Evolutionary conservation across 768 basidiomycete species (phyloP), one percentile per base, ranked within the genome.

Genomic region (Rhodotorula diobovata): DNA sequence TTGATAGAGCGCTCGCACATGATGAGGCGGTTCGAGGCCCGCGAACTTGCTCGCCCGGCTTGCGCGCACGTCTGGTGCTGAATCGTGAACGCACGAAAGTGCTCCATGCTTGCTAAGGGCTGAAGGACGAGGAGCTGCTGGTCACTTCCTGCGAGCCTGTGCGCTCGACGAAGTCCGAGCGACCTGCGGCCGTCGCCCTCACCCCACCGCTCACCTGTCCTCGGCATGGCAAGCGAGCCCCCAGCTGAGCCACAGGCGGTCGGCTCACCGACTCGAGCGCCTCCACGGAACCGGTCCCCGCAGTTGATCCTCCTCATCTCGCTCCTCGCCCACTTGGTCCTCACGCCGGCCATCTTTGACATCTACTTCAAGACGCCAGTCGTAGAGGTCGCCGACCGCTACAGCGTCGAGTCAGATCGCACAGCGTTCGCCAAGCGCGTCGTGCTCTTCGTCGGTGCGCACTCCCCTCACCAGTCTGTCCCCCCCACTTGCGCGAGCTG

Each of bases 261-360:
- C 20, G 20, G n/a, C n/a, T n/a, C 23, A 25, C 15, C 20, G 46
- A 12, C 6, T 10, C 25, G 28, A 10, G n/a, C 28, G 10, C n/a
- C 28, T 16, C 51, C 12, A 14, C 51, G 28, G n/a, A 16, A 14
- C 7, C 66, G 48, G 41, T 41, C 9, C 21, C 34, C 32, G 2
- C 56, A 37, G 25, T 20, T 20, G 37, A 28, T 79, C 7, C 84
- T 91, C 25, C 68, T 85, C n/a, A 79, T 89, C 53, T 89, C 89
- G 43, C 83, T 92, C 48, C 77, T 87, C 50, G 91, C 91, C 77
- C 90, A 93, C 77, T 79, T 89, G 63, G 82, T 87, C 11, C 90
- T 86, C 80, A 69, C 79, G 45, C 48, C 62, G 14, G 65, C 73
- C 34, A 77, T 80, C 66, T 93, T 93, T 80, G 90, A 92, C 81